Conservation (phyloP, 306 rosid species). For the Potentilla sterilis region DNA sequence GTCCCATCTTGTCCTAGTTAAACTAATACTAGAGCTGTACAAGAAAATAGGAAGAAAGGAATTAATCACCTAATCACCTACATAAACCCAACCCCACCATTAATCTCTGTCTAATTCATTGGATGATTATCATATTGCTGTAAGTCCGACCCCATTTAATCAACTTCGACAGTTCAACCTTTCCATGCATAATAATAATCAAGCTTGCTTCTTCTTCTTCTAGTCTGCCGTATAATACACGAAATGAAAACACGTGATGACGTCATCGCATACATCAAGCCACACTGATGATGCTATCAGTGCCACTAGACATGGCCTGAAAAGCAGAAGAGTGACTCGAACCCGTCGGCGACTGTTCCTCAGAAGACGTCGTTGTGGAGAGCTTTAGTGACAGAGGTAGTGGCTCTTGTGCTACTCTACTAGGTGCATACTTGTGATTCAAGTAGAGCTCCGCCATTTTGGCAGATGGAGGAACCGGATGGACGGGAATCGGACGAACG, state of each 20-base stretch:
- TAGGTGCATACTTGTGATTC: conserved; percentile 37
- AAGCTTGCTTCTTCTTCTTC: neutral
- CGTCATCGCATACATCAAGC: conserved; percentile 38
- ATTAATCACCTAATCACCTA: conserved; percentile 48
- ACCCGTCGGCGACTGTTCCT: conserved; percentile 36
- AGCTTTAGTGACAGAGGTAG: conserved; percentile 53
- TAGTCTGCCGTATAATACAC: conserved; percentile 13
- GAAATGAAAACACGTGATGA: neutral
- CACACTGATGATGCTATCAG: conserved; percentile 70
- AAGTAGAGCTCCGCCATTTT: conserved; percentile 64
- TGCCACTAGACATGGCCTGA: conserved; percentile 53
- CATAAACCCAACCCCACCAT: conserved; percentile 10
- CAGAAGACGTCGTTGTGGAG: conserved; percentile 28
- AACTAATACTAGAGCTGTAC: conserved; percentile 26
- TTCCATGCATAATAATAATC: neutral
- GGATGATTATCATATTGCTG: conserved; percentile 3
- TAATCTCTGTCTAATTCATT: conserved; percentile 9
- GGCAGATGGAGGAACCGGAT: conserved; percentile 61
- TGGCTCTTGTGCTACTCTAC: conserved; percentile 22
- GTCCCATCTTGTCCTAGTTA: conserved; percentile 28
- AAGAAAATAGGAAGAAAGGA: conserved; percentile 18
- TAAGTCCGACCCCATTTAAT: conserved; percentile 9
- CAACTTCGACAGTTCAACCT: neutral
- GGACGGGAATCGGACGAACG: conserved; percentile 63
- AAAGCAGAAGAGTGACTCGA: conserved; percentile 48